Percentiles rank a stretch among this genome's conserved stretches.
These are phyloP conservation scores for Crithidia bombi DNA, from an alignment of 208 protist genomes.

Conservation along the genomic window DNA sequence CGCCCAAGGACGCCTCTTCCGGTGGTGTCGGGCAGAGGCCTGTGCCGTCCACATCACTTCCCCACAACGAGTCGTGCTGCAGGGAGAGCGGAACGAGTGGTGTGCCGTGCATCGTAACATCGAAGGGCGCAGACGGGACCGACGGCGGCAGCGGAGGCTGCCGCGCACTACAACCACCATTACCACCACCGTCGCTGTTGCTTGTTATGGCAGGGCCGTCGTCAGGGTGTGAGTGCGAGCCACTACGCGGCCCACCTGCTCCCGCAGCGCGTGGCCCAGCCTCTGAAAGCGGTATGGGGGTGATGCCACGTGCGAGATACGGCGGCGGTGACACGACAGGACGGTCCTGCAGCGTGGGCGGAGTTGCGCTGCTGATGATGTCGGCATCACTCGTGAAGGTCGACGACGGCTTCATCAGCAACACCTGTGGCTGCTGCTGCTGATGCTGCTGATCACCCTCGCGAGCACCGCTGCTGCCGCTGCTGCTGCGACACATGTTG, in stretches of 20 bases:
- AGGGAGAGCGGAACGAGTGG: too few species aligned
- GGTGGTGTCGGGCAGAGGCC: too few species aligned
- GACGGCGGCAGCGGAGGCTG: conserved; percentile 2
- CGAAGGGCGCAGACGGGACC: too few species aligned
- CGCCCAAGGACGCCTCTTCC: too few species aligned
- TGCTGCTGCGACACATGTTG: neutral
- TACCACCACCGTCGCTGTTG: neutral
- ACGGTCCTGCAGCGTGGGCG: conserved; percentile 6
- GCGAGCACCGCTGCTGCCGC: neutral
- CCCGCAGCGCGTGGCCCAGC: neutral
- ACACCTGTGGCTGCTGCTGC: neutral
- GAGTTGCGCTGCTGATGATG: neutral
- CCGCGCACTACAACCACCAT: neutral
- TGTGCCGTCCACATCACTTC: too few species aligned
- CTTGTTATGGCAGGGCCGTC: too few species aligned
- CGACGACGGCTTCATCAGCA: neutral
- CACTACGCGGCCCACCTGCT: neutral
- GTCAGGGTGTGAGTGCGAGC: too few species aligned
- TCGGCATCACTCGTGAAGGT: neutral
- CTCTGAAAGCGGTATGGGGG: conserved; percentile 6
- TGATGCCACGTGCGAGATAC: conserved; percentile 8
- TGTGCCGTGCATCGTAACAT: too few species aligned
- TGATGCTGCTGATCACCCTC: neutral
- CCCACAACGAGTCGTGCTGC: too few species aligned
- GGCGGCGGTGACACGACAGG: conserved; percentile 17